Conservation (phyloP, 352 stramenopile genomes). For the Phytophthora europaea region DNA sequence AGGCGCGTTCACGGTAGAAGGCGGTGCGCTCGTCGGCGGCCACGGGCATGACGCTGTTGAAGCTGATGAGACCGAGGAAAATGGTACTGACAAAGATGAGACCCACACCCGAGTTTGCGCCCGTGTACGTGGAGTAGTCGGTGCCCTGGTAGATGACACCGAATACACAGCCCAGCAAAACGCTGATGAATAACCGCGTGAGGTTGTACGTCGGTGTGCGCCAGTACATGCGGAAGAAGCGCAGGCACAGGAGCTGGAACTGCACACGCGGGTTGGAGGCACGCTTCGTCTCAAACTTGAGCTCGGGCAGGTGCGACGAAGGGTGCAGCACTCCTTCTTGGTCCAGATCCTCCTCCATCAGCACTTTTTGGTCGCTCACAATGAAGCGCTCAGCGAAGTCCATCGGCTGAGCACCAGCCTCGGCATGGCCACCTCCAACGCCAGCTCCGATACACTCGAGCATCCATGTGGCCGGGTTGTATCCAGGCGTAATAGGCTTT, state of each 20-base stretch:
- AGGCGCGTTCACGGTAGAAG: too few relatives aligned
- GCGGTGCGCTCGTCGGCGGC: too few relatives aligned
- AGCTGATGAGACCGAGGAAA: too few relatives aligned
- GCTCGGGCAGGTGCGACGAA: conserved; percentile 43
- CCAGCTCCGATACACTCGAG: conserved; percentile 43
- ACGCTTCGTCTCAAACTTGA: too few relatives aligned
- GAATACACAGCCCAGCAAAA: neutral
- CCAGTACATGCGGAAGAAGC: conserved; percentile 4
- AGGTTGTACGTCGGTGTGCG: neutral
- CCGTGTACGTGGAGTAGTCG: neutral
- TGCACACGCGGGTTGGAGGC: too few relatives aligned
- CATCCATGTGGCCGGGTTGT: conserved; percentile 57
- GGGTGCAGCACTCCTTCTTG: conserved; percentile 54
- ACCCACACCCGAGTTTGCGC: too few relatives aligned
- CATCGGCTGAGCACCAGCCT: conserved; percentile 31
- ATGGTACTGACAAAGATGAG: too few relatives aligned
- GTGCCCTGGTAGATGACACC: neutral
- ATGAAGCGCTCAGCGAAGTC: conserved; percentile 47
- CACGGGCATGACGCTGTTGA: too few relatives aligned
- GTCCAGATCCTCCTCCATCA: conserved; percentile 59
- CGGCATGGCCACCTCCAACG: conserved; percentile 45
- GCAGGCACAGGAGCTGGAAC: too few relatives aligned
- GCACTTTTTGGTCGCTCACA: conserved; percentile 43
- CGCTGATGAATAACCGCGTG: neutral
- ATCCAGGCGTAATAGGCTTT: conserved; percentile 46